Evolutionary conservation across 2,329 filamentous ascomycete species (phyloP), one percentile per base, ranked within the genome.

Genomic region (Coniochaeta sp.): DNA sequence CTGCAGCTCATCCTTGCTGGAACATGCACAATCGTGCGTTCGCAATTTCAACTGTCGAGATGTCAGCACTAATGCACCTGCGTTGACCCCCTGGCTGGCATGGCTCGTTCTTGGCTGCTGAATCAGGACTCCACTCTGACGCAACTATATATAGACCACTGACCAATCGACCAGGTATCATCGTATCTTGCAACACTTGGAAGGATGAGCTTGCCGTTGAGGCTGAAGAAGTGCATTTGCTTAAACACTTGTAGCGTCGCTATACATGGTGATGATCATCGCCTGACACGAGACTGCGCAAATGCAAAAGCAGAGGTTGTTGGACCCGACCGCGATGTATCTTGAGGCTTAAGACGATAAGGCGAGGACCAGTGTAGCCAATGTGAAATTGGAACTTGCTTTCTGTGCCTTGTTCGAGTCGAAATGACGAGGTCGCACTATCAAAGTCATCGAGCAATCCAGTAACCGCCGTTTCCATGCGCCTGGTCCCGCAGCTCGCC

Each of bases 391-490:
- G 16, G 9, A 40, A 5, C 38, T 14, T n/a, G 38, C 16, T 40
- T 9, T 40, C 16, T 40, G 17, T 11, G 38, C 11, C 9, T 47
- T 52, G 47, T 47, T 17, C 43, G 6, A 31, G 19, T 24, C n/a
- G 43, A 47, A 24, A 19, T 19, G 50, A 11, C 24, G 31, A n/a
- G n/a, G 3, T 17, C 16, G 38, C 17, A 7, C 16, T 40, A 4
- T 38, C 17, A 16, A 17, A 12, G 16, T 71, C 63, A 75, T 57
- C 74, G 69, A 28, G 69, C 64, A 62, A 83, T 75, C 73, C 78
- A 84, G 28, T 81, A 67, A 0, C 81, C 81, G 0, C 81, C 81
- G 24, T 71, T 77, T 1, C 81, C 81, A 60, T 77, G 75, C 1
- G 72, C 72, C 54, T 74, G 74, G 64, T 88, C 84, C 64, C 76